phyloP scores from a whole-genome alignment of 2,329 filamentous ascomycete species.

The Rosellinia necatrix region DNA sequence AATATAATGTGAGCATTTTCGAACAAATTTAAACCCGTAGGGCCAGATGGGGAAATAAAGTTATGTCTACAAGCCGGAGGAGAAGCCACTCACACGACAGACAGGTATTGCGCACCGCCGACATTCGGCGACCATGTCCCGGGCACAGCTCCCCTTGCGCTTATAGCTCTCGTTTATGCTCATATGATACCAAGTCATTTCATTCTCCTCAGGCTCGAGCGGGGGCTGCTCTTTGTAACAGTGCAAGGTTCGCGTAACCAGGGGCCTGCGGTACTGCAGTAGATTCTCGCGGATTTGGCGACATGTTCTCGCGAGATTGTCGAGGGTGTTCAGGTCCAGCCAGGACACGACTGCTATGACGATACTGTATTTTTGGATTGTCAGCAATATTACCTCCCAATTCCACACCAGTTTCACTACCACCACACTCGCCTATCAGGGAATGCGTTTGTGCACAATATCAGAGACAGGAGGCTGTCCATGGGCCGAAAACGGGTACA shows the following conservation, averaged over 20 bases:
- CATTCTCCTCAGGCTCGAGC: constrained; percentile 59
- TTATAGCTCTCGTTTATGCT: constrained; percentile 51
- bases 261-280: constrained; percentile 74
- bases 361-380: constrained; percentile 60
- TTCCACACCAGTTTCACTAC: background rate
- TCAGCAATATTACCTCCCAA: constrained; percentile 14
- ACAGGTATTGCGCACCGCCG: constrained; percentile 76
- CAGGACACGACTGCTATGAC: constrained; percentile 73
- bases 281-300: constrained; percentile 78
- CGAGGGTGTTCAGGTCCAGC: constrained; percentile 86
- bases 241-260: constrained; percentile 76
- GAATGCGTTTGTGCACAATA: background rate
- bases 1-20: constrained; percentile 3
- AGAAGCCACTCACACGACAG: constrained; percentile 69
- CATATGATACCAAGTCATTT: constrained; percentile 65
- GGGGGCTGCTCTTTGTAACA: constrained; percentile 73
- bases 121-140: constrained; percentile 85
- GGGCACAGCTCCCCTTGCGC: constrained; percentile 76
- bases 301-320: constrained; percentile 81
- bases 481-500: background rate
- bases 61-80: background rate
- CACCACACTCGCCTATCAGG: constrained; percentile 9
- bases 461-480: background rate
- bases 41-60: background rate
- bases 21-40: background rate